Conservation (phyloP, 495 filamentous ascomycete species). For the Amorphotheca resinae region DNA sequence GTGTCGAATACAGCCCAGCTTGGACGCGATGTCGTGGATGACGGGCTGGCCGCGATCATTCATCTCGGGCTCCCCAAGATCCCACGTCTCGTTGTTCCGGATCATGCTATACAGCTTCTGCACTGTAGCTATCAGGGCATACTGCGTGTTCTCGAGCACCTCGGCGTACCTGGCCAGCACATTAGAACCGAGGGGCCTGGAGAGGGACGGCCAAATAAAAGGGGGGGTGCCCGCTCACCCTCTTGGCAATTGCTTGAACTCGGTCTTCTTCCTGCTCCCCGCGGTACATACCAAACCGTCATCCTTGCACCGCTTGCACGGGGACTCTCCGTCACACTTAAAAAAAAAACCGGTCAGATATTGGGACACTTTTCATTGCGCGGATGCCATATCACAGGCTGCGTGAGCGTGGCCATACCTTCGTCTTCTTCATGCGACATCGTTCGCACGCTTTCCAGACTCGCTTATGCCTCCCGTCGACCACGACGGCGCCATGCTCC, state of each 20-base stretch:
- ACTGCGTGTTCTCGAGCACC: conserved; percentile 45
- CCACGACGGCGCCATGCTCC: conserved; percentile 24
- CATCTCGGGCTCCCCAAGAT: conserved; percentile 40
- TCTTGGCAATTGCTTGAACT: conserved; percentile 44
- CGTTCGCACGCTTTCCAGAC: conserved; percentile 62
- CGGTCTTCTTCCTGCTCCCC: conserved; percentile 44
- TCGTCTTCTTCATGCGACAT: conserved; percentile 62
- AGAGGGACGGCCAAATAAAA: not conserved
- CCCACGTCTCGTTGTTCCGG: conserved; percentile 39
- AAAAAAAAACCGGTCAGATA: conserved; percentile 38
- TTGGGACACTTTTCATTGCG: not conserved
- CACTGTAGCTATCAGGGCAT: conserved; percentile 41
- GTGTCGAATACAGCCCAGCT: conserved; percentile 43
- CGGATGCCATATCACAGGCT: not conserved
- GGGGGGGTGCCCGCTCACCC: conserved; percentile 24
- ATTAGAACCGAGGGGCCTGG: not conserved
- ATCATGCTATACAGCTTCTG: conserved; percentile 48
- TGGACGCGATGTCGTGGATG: conserved; percentile 44
- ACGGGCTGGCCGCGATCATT: conserved; percentile 44
- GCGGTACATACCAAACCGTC: conserved; percentile 45
- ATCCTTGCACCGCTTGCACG: conserved; percentile 55
- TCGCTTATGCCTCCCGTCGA: conserved; percentile 45
- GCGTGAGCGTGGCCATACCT: conserved; percentile 29
- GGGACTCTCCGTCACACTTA: conserved; percentile 54
- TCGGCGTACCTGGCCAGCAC: conserved; percentile 35